These are phyloP conservation scores for Annulohypoxylon maeteangense DNA, from an alignment of 495 filamentous ascomycete species.

Conservation along the genomic window DNA sequence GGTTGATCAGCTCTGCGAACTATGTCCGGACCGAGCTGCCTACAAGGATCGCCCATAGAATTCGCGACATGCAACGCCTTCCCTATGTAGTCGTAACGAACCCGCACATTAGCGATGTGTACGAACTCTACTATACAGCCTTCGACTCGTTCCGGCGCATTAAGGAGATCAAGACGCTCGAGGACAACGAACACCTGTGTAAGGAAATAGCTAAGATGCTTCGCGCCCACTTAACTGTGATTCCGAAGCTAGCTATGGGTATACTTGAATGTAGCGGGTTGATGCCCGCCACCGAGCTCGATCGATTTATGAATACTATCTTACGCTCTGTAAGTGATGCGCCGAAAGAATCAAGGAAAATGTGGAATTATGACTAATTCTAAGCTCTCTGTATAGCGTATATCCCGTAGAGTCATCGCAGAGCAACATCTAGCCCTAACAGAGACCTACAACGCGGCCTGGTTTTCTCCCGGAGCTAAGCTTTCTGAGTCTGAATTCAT, in stretches of 20 bases:
- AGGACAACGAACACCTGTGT: conserved; percentile 93
- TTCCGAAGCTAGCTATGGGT: conserved; percentile 93
- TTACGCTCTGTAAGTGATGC: conserved; percentile 77
- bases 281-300: conserved; percentile 80
- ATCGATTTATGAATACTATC: conserved; percentile 94
- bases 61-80: conserved; percentile 96
- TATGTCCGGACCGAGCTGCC: conserved; percentile 97
- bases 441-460: conserved; percentile 91
- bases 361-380: not conserved
- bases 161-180: conserved; percentile 81
- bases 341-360: not conserved
- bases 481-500: conserved; percentile 84
- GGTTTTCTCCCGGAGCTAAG: conserved; percentile 87
- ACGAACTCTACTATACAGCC: conserved; percentile 94
- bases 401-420: conserved; percentile 94
- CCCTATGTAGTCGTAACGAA: conserved; percentile 98
- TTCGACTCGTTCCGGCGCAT: conserved; percentile 90
- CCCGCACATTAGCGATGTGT: conserved; percentile 89
- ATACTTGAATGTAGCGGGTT: conserved; percentile 86
- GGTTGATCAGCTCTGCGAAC: conserved; percentile 92
- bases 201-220: conserved; percentile 80
- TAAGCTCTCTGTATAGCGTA: conserved; percentile 66
- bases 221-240: conserved; percentile 89
- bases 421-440: conserved; percentile 98
- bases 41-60: conserved; percentile 88